Conservation (phyloP, 163 green algal species). For the Scenedesmus sp. region DNA sequence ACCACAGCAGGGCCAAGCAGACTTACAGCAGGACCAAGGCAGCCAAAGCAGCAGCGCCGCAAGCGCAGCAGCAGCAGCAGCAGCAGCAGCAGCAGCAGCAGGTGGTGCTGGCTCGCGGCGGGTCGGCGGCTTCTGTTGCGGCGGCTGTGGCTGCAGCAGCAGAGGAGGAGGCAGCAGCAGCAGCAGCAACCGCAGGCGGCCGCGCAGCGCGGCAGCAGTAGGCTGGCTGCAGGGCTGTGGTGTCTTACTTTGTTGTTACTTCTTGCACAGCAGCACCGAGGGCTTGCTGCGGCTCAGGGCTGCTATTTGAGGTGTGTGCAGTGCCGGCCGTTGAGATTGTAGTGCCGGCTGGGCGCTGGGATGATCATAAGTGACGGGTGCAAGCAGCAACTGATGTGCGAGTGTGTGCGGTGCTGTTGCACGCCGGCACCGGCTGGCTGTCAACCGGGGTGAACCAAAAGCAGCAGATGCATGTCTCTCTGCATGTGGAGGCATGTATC, state of each 20-base stretch:
- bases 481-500: no score
- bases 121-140: conserved; percentile 4
- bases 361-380: neutral
- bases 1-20: conserved; percentile 54
- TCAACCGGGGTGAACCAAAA: neutral
- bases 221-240: neutral
- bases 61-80: conserved; percentile 19
- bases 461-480: no score
- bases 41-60: neutral
- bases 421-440: neutral
- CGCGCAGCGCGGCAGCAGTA: neutral
- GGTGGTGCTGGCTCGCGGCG: neutral
- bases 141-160: conserved; percentile 32
- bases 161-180: conserved; percentile 3
- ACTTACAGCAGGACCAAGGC: conserved; percentile 24
- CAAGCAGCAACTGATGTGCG: neutral
- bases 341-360: no score
- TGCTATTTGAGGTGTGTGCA: neutral
- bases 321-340: neutral
- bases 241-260: neutral
- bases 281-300: neutral
- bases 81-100: conserved; percentile 27
- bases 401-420: neutral
- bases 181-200: neutral
- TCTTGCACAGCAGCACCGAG: neutral